These are phyloP conservation scores for Suhomyces bokatorum DNA, from an alignment of 1,139 yeast genomes.

Conservation along the genomic window DNA sequence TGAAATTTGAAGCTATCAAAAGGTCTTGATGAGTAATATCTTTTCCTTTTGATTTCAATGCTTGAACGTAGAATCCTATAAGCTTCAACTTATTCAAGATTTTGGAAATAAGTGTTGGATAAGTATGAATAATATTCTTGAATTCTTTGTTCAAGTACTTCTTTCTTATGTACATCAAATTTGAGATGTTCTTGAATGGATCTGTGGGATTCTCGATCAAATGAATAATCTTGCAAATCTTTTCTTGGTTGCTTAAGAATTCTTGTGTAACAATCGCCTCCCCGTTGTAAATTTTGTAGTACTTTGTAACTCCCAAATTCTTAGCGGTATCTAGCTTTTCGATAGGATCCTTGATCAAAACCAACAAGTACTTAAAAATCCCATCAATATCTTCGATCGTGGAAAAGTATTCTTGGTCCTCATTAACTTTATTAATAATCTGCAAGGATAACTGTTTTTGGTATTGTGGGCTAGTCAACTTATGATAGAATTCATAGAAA, in stretches of 20 bases:
- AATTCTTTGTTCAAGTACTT: slow-evolving; percentile 56
- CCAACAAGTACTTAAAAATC: slow-evolving; percentile 43
- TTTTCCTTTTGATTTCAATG: slow-evolving; percentile 17
- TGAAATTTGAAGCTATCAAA: slow-evolving; percentile 56
- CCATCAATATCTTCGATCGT: slow-evolving; percentile 42
- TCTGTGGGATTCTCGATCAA: slow-evolving; percentile 50
- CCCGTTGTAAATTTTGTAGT: slow-evolving; percentile 34
- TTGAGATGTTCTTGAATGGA: slow-evolving; percentile 52
- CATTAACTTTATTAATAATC: slow-evolving; percentile 36
- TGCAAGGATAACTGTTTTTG: slow-evolving; percentile 45
- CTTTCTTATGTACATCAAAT: slow-evolving; percentile 58
- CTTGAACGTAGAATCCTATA: slow-evolving; percentile 33
- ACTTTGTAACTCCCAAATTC: slow-evolving; percentile 38
- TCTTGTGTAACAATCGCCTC: slow-evolving; percentile 36
- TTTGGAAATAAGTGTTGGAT: slow-evolving; percentile 69
- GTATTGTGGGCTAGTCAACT: slow-evolving; percentile 31
- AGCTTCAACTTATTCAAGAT: slow-evolving; percentile 62
- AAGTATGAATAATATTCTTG: slow-evolving; percentile 59
- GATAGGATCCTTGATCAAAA: slow-evolving; percentile 35
- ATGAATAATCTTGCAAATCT: slow-evolving; percentile 69
- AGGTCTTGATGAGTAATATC: slow-evolving; percentile 27
- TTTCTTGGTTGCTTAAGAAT: slow-evolving; percentile 60
- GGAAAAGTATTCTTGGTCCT: slow-evolving; percentile 22
- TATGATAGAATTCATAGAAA: slow-evolving; percentile 44
- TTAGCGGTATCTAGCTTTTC: slow-evolving; percentile 35